Conservation (phyloP, 331 rosid species). For the Malus hybrid region DNA sequence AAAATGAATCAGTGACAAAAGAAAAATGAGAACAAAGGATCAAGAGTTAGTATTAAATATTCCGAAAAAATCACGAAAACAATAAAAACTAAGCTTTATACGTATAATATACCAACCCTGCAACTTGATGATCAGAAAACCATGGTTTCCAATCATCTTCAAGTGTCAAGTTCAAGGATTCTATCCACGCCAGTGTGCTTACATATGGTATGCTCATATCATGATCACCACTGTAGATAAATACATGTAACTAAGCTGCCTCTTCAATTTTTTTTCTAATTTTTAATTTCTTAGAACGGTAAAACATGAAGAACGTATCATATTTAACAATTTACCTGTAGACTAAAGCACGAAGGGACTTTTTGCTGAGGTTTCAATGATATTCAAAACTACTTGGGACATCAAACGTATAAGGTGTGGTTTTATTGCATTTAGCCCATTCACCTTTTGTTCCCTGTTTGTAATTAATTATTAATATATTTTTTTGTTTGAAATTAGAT, state of each 20-base stretch:
- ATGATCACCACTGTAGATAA: slow-evolving; percentile 8
- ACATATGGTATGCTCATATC: not conserved
- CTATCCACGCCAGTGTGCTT: slow-evolving; percentile 11
- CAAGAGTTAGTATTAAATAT: not conserved
- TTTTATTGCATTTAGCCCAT: not conserved
- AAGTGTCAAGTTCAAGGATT: slow-evolving; percentile 5
- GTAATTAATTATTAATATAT: not conserved
- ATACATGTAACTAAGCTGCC: not conserved
- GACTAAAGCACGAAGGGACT: not conserved
- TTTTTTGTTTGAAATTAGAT: not conserved
- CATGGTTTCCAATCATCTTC: slow-evolving; percentile 18
- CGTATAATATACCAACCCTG: slow-evolving; percentile 7
- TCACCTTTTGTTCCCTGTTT: not conserved
- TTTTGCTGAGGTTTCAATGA: slow-evolving; percentile 6
- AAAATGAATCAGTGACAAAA: not conserved
- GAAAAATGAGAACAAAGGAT: not conserved
- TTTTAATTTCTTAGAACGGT: too few relatives aligned
- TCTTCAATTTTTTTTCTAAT: too few relatives aligned
- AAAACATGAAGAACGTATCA: not conserved
- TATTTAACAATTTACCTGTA: slow-evolving; percentile 1
- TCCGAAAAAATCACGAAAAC: not conserved
- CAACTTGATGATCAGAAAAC: slow-evolving; percentile 7
- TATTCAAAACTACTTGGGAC: not conserved
- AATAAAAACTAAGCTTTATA: not conserved
- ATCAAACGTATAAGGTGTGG: not conserved